Evolutionary conservation across 371 early-diverging fungal species (phyloP).

Genomic region (Zancudomyces culisetae): DNA sequence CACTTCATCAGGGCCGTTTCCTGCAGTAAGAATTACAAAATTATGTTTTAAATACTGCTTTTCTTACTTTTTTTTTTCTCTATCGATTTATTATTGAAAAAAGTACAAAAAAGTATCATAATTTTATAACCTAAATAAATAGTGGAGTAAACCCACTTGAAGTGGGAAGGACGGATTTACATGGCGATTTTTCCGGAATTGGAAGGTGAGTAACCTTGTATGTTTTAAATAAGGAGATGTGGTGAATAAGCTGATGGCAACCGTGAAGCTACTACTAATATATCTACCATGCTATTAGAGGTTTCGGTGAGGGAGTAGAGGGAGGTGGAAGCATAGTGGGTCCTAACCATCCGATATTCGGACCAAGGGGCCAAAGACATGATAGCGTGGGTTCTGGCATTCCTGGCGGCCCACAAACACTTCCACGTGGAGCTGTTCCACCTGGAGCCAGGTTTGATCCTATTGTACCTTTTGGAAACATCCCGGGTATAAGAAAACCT

Average conservation of each 20-base stretch:
- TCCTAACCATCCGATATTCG: conserved; percentile 78
- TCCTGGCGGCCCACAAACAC: conserved; percentile 16
- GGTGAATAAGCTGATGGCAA: background rate
- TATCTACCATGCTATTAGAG: conserved; percentile 1
- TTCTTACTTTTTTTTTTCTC: too few species aligned
- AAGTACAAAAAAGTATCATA: too few species aligned
- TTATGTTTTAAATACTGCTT: too few species aligned
- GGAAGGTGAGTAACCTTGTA: background rate
- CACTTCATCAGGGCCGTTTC: too few species aligned
- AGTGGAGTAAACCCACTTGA: conserved; percentile 1
- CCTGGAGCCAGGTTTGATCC: conserved; percentile 92
- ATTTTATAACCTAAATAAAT: too few species aligned
- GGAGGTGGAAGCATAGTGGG: conserved; percentile 77
- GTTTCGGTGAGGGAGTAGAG: conserved; percentile 12
- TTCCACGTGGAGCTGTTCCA: conserved; percentile 51
- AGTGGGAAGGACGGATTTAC: conserved; percentile 14
- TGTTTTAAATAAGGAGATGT: too few species aligned
- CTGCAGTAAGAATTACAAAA: too few species aligned
- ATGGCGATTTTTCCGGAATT: conserved; percentile 1
- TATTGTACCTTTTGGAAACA: conserved; percentile 53
- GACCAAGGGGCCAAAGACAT: conserved; percentile 15
- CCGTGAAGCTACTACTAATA: background rate
- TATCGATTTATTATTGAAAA: too few species aligned
- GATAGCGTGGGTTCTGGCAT: conserved; percentile 12
- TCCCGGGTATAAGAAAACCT: conserved; percentile 24